Conservation (phyloP, 345 rosid species). For the thale cress (Arabidopsis thaliana) region DNA sequence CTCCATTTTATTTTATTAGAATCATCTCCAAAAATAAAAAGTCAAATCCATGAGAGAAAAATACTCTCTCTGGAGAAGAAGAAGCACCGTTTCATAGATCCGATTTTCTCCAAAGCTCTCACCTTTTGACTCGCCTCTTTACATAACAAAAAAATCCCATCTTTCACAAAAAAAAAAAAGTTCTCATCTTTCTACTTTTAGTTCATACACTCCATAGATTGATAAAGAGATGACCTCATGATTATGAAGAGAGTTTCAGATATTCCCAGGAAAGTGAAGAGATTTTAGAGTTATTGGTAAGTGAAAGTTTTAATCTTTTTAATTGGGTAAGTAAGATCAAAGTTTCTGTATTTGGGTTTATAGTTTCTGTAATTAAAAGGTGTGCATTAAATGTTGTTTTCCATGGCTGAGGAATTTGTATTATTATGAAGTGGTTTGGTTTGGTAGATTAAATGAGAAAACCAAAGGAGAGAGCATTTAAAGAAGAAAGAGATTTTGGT, state of each 20-base stretch:
- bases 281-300: conserved; percentile 29
- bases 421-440: conserved; percentile 37
- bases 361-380: conserved; percentile 13
- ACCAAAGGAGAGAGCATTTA: conserved; percentile 45
- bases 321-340: conserved; percentile 22
- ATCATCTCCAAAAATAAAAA: conserved; percentile 26
- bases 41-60: conserved; percentile 44
- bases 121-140: conserved; percentile 17
- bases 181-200: conserved; percentile 13
- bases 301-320: conserved; percentile 11
- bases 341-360: conserved; percentile 3
- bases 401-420: conserved; percentile 31
- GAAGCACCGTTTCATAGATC: conserved; percentile 35
- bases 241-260: conserved; percentile 28
- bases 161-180: conserved; percentile 18
- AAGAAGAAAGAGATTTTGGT: conserved; percentile 44
- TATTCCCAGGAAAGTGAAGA: conserved; percentile 36
- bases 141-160: neutral
- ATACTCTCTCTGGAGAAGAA: conserved; percentile 31
- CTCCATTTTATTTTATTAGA: conserved; percentile 1
- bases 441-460: conserved; percentile 49
- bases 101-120: conserved; percentile 45
- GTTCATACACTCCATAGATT: conserved; percentile 12
- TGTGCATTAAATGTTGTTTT: conserved; percentile 38
- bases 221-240: conserved; percentile 30